Percentiles rank a stretch among this genome's conserved stretches.
phyloP scores from a whole-genome alignment of 805 yeast species.

The Cyberlindnera meyerae region DNA sequence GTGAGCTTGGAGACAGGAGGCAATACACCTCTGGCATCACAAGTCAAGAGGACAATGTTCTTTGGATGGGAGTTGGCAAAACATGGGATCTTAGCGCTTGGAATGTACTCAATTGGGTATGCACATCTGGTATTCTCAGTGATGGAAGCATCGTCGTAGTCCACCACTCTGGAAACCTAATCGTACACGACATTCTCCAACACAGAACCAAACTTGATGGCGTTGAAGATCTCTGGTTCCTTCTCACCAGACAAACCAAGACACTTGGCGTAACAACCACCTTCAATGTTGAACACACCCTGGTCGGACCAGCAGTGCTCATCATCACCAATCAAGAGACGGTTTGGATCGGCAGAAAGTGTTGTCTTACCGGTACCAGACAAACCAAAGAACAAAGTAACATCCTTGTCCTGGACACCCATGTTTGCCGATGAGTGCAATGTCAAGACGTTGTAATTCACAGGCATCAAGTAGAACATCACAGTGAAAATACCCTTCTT shows the following conservation, averaged over 20 bases:
- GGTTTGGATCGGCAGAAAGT: slow-evolving; percentile 90
- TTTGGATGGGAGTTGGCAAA: slow-evolving; percentile 85
- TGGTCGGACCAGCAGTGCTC: slow-evolving; percentile 99
- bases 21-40: slow-evolving; percentile 97
- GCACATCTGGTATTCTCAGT: slow-evolving; percentile 99
- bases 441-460: slow-evolving; percentile 84
- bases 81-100: slow-evolving; percentile 95
- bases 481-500: slow-evolving; percentile 98
- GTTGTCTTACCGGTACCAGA: slow-evolving; percentile 99
- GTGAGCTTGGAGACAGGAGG: slow-evolving; percentile 95
- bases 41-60: slow-evolving; percentile 86
- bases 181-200: slow-evolving; percentile 91
- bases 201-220: slow-evolving; percentile 90
- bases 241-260: slow-evolving; percentile 82
- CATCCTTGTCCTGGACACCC: slow-evolving; percentile 76
- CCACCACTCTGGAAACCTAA: slow-evolving; percentile 72
- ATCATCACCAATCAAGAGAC: slow-evolving; percentile 94
- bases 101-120: slow-evolving; percentile 94
- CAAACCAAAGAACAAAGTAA: slow-evolving; percentile 91
- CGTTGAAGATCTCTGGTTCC: slow-evolving; percentile 96
- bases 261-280: slow-evolving; percentile 99
- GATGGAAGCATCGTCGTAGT: slow-evolving; percentile 72
- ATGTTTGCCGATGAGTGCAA: slow-evolving; percentile 94
- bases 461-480: slow-evolving; percentile 98
- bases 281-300: slow-evolving; percentile 98